Percentiles rank a stretch among this genome's conserved stretches.
These are phyloP conservation scores for Candida dendrica DNA, from an alignment of 805 yeast genomes.

Conservation along the genomic window DNA sequence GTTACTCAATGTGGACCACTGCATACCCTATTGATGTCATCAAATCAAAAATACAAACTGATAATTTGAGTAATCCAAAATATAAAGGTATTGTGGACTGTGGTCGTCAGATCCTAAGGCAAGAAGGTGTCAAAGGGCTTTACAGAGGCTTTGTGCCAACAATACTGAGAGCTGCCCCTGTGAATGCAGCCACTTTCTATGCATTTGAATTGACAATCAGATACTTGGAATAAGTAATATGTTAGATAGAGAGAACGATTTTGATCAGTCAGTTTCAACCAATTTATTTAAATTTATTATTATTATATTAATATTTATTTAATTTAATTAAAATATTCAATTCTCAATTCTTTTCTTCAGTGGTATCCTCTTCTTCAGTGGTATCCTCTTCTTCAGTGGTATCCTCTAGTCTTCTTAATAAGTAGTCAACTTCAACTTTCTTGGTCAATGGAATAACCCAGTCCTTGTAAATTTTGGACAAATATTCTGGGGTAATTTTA, in stretches of 20 bases:
- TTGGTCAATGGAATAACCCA: constrained; percentile 91
- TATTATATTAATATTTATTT: too few species aligned
- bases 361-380: background rate
- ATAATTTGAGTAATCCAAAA: constrained; percentile 49
- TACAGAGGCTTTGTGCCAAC: constrained; percentile 92
- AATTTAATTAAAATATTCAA: too few species aligned
- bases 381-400: too few species aligned
- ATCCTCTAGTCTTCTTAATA: constrained; percentile 75
- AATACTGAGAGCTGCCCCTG: constrained; percentile 94
- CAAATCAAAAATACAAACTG: constrained; percentile 84
- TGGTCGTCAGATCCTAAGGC: constrained; percentile 39
- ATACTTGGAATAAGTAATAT: constrained; percentile 12
- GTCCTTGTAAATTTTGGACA: constrained; percentile 79
- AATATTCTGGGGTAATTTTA: constrained; percentile 73
- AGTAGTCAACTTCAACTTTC: constrained; percentile 89
- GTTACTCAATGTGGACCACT: constrained; percentile 79
- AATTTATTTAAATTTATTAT: too few species aligned
- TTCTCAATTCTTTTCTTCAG: background rate
- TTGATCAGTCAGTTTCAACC: too few species aligned
- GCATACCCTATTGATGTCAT: constrained; percentile 87
- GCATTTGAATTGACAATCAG: constrained; percentile 91
- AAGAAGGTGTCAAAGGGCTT: constrained; percentile 70
- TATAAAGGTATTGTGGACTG: constrained; percentile 59
- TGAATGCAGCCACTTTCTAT: constrained; percentile 93
- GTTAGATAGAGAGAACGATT: too few species aligned